Base-by-base conservation (phyloP, 768 basidiomycete genomes). In the Tulasnella calospora region DNA sequence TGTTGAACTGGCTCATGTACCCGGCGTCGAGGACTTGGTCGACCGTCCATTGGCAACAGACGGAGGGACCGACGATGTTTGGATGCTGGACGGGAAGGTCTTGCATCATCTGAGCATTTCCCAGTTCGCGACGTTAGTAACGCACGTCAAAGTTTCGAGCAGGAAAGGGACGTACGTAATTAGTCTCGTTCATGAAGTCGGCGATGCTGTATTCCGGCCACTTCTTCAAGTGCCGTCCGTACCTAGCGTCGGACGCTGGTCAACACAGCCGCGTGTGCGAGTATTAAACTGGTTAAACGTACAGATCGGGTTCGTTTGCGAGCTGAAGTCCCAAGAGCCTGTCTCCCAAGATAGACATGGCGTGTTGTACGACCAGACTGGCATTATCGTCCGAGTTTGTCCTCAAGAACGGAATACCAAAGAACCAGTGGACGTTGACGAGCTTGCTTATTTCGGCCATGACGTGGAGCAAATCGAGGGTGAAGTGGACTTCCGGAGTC, bases 401-500 rank as follows among this genome's bases (percentile, higher is more conserved):
- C 61, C 72, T 46, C 8, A 71, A 21, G 70, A 79, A 79, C 4
- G 85, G 82, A 30, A 85, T 80, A 13, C 85, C 85, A 79, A 85
- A 85, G 82, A 89, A 91, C 92, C 92, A 93, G 70, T 89, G 84
- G n/a, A 90, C 87, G 46, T 89, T 88, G 21, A 90, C 86, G 13
- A 91, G 82, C 0, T 85, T 81, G 0, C 90, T 90, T 33, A 93
- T 88, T 76, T 91, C 90, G 13, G 83, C 82, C 83, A 92, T 87
- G 80, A 91, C 86, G 81, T 90, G 88, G 82, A 95, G 87, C 69
- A 95, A 84, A 79, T 92, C 92, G 0, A 85, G 82, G 0, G 91
- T 89, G 76, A 90, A 90, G 44, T 89, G 83, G 38, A 93, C 87
- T 15, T 92, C 87, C 1, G 91, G 90, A 30, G 93, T 94, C 67